Base-by-base conservation (phyloP, 78 protist species). In the Tieghemostelium lacteum region DNA sequence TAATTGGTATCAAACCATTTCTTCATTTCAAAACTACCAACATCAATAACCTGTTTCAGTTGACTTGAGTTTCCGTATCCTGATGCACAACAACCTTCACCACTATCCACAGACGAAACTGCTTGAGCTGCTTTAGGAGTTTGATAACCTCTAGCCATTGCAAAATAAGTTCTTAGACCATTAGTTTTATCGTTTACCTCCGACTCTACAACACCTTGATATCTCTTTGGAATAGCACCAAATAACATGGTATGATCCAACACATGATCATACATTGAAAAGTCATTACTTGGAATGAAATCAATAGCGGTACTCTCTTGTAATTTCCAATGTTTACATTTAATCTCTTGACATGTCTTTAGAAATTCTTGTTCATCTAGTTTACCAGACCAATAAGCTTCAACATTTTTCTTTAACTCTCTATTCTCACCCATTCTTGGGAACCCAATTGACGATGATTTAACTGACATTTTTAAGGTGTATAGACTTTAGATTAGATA, bases 1-100 rank as follows among this genome's bases (percentile, higher is more conserved):
- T 95, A 95, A 92, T 95, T 95, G 60, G 96, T 85, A 52, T 95
- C 97, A 63, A 95, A 92, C 94, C 94, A 95, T 71, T 95, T 95
- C 19, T 74, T 86, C 97, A 95, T 95, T 62, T 95, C 96, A 42
- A 83, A 16, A 4, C 86, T 67, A 49, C 92, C 75, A 69, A 92
- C 93, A 39, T 83, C 94, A 55, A 75, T 71, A 24, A 49, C 40
- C 34, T 66, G 50, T 0, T 45, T 40, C 8, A 75, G 64, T 17
- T 26, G 22, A 20, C 50, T 33, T 1, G 78, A 76, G 7, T 37
- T 24, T 14, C 89, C 89, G 55, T 54, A 73, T 0, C 72, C 85
- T 64, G 75, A 58, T n/a, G n/a, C n/a, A n/a, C n/a, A n/a, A n/a
- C n/a, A n/a, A n/a, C n/a, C n/a, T n/a, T n/a, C n/a, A 6, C n/a